phyloP scores from a whole-genome alignment of 805 yeast genomes.

The Saccharomycodes ludwigii region DNA sequence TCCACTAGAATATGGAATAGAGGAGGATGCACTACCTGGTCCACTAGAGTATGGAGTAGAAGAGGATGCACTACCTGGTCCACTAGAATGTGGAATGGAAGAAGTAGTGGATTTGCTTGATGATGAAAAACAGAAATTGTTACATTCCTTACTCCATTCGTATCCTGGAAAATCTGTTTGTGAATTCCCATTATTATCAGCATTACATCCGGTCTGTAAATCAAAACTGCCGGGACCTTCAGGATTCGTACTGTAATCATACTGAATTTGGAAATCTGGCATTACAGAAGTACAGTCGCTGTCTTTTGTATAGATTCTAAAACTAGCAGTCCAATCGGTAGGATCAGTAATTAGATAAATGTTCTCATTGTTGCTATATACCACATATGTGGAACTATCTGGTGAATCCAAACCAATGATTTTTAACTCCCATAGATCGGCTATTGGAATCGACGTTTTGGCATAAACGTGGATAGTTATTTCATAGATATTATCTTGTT shows the following conservation, averaged over 20 bases:
- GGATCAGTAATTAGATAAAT: constrained; percentile 9
- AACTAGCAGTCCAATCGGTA: constrained; percentile 13
- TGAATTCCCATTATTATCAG: constrained; percentile 11
- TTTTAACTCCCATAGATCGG: constrained; percentile 9
- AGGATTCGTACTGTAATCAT: constrained; percentile 9
- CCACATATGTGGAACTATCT: constrained; percentile 6
- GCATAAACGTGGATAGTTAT: constrained; percentile 13
- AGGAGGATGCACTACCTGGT: too few species aligned
- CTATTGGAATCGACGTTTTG: constrained; percentile 9
- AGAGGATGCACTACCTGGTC: too few species aligned
- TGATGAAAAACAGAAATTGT: too few species aligned
- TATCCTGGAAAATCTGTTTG: constrained; percentile 14
- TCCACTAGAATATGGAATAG: too few species aligned
- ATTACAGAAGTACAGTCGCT: constrained; percentile 9
- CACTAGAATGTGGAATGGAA: too few species aligned
- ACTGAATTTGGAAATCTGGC: constrained; percentile 14
- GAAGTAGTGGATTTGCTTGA: too few species aligned
- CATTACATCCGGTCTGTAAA: constrained; percentile 12
- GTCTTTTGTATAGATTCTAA: constrained; percentile 8
- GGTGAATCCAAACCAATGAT: constrained; percentile 12
- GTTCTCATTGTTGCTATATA: constrained; percentile 12
- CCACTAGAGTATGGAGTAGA: too few species aligned
- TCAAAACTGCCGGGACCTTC: constrained; percentile 9
- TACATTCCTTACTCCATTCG: constrained; percentile 8
- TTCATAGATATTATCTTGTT: constrained; percentile 8